These are phyloP conservation scores for Helicocarpus griseus DNA, from an alignment of 2,329 filamentous ascomycete genomes.

Conservation along the genomic window DNA sequence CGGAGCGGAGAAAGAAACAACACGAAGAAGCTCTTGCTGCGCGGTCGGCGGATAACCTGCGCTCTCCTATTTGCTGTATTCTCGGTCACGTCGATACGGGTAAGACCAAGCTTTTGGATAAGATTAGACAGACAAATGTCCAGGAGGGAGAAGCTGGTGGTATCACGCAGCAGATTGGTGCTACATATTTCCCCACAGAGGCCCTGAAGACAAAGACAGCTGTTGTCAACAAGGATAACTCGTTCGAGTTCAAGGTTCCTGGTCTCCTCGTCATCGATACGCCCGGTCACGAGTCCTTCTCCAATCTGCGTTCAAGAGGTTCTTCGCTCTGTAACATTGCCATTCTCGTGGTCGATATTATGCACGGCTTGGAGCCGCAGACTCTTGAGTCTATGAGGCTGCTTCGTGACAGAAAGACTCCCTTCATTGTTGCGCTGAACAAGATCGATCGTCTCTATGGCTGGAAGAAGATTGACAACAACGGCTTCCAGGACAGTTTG, in stretches of 20 bases:
- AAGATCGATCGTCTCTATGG: constrained; percentile 99
- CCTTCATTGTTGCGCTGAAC: constrained; percentile 97
- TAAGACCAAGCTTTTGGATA: constrained; percentile 98
- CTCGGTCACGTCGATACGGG: constrained; percentile 99
- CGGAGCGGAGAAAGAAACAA: constrained; percentile 76
- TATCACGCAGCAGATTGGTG: constrained; percentile 99
- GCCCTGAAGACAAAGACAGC: constrained; percentile 85
- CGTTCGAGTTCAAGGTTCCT: constrained; percentile 94
- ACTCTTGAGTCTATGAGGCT: constrained; percentile 95
- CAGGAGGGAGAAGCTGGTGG: constrained; percentile 98
- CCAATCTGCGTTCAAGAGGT: constrained; percentile 90
- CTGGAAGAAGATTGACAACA: constrained; percentile 98
- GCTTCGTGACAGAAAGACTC: constrained; percentile 85
- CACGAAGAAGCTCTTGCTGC: constrained; percentile 87
- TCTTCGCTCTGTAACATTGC: constrained; percentile 99
- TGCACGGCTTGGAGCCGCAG: constrained; percentile 97
- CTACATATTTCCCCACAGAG: constrained; percentile 96
- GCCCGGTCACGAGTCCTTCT: constrained; percentile 99
- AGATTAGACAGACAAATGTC: constrained; percentile 96
- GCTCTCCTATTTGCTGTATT: constrained; percentile 99
- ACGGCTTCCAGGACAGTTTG: constrained; percentile 91
- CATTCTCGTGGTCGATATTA: constrained; percentile 97
- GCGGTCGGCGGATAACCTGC: constrained; percentile 84
- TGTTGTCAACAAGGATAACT: constrained; percentile 82
- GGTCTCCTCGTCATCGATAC: constrained; percentile 96